Evolutionary conservation across 2,329 filamentous ascomycete species (phyloP).

Genomic region (Akanthomyces lecanii): DNA sequence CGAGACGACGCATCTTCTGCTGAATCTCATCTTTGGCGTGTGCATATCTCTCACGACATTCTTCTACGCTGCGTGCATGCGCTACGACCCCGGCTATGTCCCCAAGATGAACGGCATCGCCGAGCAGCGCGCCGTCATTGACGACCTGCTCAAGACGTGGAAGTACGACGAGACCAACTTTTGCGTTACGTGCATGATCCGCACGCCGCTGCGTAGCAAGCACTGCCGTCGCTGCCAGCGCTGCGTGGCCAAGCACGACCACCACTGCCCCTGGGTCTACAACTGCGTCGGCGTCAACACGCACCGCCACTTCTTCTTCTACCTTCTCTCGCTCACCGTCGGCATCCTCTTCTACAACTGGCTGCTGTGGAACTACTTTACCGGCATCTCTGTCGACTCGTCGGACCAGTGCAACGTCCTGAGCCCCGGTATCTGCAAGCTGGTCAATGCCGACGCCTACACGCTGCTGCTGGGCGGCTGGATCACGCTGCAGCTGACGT

Average conservation of each 20-base stretch:
- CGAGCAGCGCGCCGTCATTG: conserved; percentile 83
- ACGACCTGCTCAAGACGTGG: conserved; percentile 77
- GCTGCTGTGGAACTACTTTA: conserved; percentile 68
- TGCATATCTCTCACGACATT: conserved; percentile 67
- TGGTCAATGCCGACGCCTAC: conserved; percentile 78
- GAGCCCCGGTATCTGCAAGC: conserved; percentile 67
- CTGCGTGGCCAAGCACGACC: conserved; percentile 94
- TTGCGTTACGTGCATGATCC: conserved; percentile 90
- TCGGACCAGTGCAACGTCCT: conserved; percentile 68
- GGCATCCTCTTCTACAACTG: conserved; percentile 71
- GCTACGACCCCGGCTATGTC: conserved; percentile 85
- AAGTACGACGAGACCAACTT: conserved; percentile 95
- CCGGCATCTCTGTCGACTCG: conserved; percentile 49
- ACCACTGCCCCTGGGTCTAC: conserved; percentile 97
- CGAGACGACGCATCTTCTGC: conserved; percentile 53
- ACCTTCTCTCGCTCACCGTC: conserved; percentile 71
- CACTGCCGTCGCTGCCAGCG: conserved; percentile 89
- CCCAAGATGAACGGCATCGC: conserved; percentile 86
- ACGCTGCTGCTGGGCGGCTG: conserved; percentile 76
- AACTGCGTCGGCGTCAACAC: conserved; percentile 97
- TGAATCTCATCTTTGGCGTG: conserved; percentile 70
- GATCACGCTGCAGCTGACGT: conserved; percentile 79
- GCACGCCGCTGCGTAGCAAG: conserved; percentile 88
- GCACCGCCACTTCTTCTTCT: conserved; percentile 90
- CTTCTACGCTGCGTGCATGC: conserved; percentile 85